Percentiles rank a stretch among this genome's conserved stretches.
Evolutionary conservation across 352 stramenopile genomes (phyloP).

Genomic region (Phytopythium helicoides): DNA sequence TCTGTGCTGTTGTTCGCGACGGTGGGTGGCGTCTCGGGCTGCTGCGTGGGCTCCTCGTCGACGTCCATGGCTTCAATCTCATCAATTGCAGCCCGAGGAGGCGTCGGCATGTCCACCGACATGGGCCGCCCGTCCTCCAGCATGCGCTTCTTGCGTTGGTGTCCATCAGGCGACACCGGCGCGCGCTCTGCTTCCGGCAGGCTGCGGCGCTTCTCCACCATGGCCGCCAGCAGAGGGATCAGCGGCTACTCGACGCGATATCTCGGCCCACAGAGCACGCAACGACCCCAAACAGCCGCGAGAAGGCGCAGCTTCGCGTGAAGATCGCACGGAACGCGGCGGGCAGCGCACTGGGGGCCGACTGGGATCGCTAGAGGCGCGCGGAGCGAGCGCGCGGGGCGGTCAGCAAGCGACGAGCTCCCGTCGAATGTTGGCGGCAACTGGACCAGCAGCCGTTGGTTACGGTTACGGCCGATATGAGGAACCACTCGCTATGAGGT

Average conservation of each 20-base stretch:
- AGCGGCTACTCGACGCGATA: neutral
- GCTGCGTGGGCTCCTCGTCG: slow-evolving; percentile 8
- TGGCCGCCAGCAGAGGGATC: slow-evolving; percentile 3
- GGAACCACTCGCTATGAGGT: too few relatives aligned
- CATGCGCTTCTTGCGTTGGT: slow-evolving; percentile 29
- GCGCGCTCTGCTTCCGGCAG: slow-evolving; percentile 8
- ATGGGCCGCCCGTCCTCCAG: slow-evolving; percentile 7
- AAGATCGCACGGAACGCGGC: too few relatives aligned
- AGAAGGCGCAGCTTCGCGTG: too few relatives aligned
- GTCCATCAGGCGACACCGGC: slow-evolving; percentile 14
- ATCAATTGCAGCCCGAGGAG: neutral
- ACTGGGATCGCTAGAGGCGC: slow-evolving; percentile 1
- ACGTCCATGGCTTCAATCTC: slow-evolving; percentile 9
- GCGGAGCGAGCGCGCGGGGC: slow-evolving; percentile 3
- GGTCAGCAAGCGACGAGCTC: too few relatives aligned
- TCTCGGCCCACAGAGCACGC: too few relatives aligned
- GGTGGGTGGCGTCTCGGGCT: slow-evolving; percentile 8
- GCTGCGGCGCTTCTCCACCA: slow-evolving; percentile 55
- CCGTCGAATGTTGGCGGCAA: too few relatives aligned
- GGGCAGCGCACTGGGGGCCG: neutral
- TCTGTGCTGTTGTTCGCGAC: neutral
- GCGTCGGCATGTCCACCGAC: slow-evolving; percentile 7
- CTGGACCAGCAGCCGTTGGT: too few relatives aligned
- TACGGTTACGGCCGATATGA: too few relatives aligned
- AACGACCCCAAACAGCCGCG: too few relatives aligned